Conservation (phyloP, 495 filamentous ascomycete species). For the Aspergillus campestris region DNA sequence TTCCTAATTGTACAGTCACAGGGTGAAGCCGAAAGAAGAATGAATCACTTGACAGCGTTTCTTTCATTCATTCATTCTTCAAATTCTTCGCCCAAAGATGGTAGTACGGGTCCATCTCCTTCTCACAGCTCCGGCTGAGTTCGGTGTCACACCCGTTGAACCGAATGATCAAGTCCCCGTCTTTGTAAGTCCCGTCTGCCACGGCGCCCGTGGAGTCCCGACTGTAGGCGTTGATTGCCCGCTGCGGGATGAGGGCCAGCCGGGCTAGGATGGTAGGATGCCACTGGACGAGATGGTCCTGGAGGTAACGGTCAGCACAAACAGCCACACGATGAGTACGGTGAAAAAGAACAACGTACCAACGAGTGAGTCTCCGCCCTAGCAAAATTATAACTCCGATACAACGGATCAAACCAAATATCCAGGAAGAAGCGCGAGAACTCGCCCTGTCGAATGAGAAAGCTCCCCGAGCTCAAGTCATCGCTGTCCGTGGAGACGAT, state of each 20-base stretch:
- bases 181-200: conserved; percentile 43
- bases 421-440: conserved; percentile 92
- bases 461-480: conserved; percentile 67
- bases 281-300: conserved; percentile 95
- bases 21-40: neutral
- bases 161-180: conserved; percentile 79
- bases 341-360: conserved; percentile 36
- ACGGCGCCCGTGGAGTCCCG: conserved; percentile 35
- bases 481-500: conserved; percentile 79
- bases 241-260: conserved; percentile 77
- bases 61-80: conserved; percentile 12
- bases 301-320: conserved; percentile 3
- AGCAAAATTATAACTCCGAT: conserved; percentile 88
- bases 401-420: conserved; percentile 93
- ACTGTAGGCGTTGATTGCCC: conserved; percentile 68
- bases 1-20: neutral
- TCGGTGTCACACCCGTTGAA: conserved; percentile 63
- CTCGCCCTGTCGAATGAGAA: conserved; percentile 72
- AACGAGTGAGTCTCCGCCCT: conserved; percentile 89
- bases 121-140: conserved; percentile 54
- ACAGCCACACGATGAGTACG: neutral
- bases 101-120: conserved; percentile 54
- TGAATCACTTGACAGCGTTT: neutral
- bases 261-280: conserved; percentile 94
- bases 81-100: conserved; percentile 33